Base-by-base conservation (phyloP, 176 grass and related monocot species). In the Pontederia paniculata region DNA sequence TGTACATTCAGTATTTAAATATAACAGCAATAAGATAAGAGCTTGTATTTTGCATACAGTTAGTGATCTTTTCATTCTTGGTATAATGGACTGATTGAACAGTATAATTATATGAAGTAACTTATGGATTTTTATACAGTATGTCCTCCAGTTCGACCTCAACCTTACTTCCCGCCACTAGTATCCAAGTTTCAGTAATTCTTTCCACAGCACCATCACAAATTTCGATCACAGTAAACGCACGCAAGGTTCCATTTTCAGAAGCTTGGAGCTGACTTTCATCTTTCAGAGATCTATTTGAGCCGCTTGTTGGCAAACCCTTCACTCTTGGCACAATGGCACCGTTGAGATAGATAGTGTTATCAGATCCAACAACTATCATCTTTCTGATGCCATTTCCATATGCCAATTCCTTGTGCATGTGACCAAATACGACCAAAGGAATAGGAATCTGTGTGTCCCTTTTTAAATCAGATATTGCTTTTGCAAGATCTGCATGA, bases 261-360 rank as follows among this genome's bases (percentile, higher is more conserved):
- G 73, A 55, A 63, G 62, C 78, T 79, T 77, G 45, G 0, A 69
- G 46, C 63, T 63, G 69, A 58, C 50, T 63, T 69, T 55, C 50
- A 46, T 76, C 76, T 11, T 58, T 17, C 2, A 5, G 58, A 8
- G 73, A 56, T 13, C 45, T 55, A 44, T 19, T 17, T 20, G 58
- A 16, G 48, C 46, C 74, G 14, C 46, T 65, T 18, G 5, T 49
- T 52, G 55, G 52, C 0, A 44, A 12, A 7, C 63, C 54, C 55
- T 79, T 90, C 45, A 97, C 93, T 52, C 91, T 79, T 10, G 93
- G 86, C 48, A 97, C 93, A 13, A 97, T 66, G 10, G 93, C 93
- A 62, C 82, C 86, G 3, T 97, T 97, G 45, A 90, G 52, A 57
- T 97, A 97, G 17, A 97, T 56, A 9, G 71, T 87, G 55, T 55